Conservation (phyloP, 176 grass and related monocot species). For the Poa annua region DNA sequence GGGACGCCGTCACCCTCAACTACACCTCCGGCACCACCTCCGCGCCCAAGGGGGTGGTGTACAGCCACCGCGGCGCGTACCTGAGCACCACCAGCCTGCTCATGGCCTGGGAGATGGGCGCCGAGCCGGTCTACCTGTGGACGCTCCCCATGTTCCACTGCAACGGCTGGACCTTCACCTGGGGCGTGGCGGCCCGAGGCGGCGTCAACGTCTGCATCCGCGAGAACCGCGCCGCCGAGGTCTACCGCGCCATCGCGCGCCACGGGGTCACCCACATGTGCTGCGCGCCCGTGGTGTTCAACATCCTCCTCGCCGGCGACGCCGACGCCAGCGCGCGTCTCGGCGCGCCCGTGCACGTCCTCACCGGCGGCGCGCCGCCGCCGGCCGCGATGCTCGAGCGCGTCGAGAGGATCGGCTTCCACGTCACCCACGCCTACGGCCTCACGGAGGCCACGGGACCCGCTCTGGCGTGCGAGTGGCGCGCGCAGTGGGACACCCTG, state of each 20-base stretch:
- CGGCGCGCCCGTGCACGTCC: slow-evolving; percentile 32
- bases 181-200: slow-evolving; percentile 73
- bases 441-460: slow-evolving; percentile 73
- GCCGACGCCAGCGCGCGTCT: neutral
- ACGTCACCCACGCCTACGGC: slow-evolving; percentile 71
- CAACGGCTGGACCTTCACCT: slow-evolving; percentile 84
- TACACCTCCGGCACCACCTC: slow-evolving; percentile 82
- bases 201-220: slow-evolving; percentile 74
- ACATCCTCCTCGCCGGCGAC: slow-evolving; percentile 58
- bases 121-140: slow-evolving; percentile 75
- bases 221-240: slow-evolving; percentile 38
- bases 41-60: slow-evolving; percentile 68
- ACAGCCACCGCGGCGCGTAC: slow-evolving; percentile 79
- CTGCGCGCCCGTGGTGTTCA: slow-evolving; percentile 70
- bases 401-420: slow-evolving; percentile 64
- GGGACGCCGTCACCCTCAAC: slow-evolving; percentile 66
- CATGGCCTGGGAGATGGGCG: slow-evolving; percentile 56
- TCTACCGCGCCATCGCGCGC: slow-evolving; percentile 57
- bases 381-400: slow-evolving; percentile 57
- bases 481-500: slow-evolving; percentile 62
- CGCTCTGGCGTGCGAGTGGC: slow-evolving; percentile 78
- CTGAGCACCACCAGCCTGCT: slow-evolving; percentile 59
- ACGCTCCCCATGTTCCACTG: slow-evolving; percentile 91
- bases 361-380: slow-evolving; percentile 66
- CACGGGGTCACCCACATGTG: slow-evolving; percentile 74